These are phyloP conservation scores for Podila verticillata DNA, from an alignment of 192 early-diverging fungal genomes.

Conservation along the genomic window DNA sequence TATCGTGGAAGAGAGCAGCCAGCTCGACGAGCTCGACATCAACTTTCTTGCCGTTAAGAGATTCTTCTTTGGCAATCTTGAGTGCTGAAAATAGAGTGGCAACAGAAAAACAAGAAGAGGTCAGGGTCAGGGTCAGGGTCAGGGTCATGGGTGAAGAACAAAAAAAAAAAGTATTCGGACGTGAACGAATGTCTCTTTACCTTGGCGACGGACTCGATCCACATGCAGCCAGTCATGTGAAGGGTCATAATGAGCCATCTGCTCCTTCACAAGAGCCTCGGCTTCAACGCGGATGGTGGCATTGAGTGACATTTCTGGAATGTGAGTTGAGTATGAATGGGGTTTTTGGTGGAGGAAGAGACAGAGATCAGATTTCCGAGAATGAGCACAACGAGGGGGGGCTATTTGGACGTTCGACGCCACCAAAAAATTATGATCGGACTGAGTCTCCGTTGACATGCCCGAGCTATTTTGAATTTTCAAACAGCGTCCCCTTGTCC, in stretches of 20 bases:
- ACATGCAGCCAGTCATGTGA: slow-evolving; percentile 79
- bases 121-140: neutral
- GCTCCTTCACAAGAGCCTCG: slow-evolving; percentile 64
- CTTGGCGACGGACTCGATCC: slow-evolving; percentile 69
- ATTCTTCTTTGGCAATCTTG: slow-evolving; percentile 53
- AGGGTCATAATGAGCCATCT: slow-evolving; percentile 73
- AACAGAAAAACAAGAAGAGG: neutral
- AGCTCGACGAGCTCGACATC: slow-evolving; percentile 69
- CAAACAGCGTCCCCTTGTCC: neutral
- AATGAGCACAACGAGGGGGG: neutral
- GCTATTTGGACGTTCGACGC: slow-evolving; percentile 3
- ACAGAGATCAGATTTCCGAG: neutral
- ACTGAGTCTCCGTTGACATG: neutral
- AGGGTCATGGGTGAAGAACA: neutral
- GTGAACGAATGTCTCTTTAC: slow-evolving; percentile 21
- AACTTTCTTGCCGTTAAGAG: slow-evolving; percentile 29
- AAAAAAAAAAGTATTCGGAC: neutral
- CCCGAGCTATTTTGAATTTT: neutral
- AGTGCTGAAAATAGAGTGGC: slow-evolving; percentile 26
- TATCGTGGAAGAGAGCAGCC: slow-evolving; percentile 75
- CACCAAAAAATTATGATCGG: slow-evolving; percentile 3
- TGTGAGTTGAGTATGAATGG: neutral
- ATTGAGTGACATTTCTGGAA: slow-evolving; percentile 30
- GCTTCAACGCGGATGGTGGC: slow-evolving; percentile 46
- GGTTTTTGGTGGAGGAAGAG: neutral